Evolutionary conservation across 148 eudicot genomes (phyloP).

Genomic region (Gaultheria prostrata): DNA sequence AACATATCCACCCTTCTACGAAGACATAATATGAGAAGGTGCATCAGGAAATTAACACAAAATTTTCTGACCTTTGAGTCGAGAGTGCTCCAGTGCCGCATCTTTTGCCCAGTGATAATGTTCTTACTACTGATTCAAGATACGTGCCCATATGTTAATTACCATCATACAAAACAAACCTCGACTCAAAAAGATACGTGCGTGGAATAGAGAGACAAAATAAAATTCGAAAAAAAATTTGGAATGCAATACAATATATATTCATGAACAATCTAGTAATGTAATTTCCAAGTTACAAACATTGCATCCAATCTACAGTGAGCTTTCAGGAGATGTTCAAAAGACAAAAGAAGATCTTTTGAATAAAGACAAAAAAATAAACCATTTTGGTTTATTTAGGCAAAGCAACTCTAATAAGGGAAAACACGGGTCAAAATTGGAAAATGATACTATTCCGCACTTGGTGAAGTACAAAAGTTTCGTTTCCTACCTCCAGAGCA

Average conservation of each 20-base stretch:
- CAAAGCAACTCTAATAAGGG: too few relatives aligned
- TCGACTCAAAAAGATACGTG: not conserved
- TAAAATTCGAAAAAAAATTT: not conserved
- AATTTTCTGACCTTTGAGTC: slow-evolving; percentile 45
- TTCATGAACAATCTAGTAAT: not conserved
- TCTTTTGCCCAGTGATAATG: slow-evolving; percentile 45
- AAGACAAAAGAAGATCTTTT: not conserved
- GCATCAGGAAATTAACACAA: too few relatives aligned
- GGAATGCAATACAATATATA: not conserved
- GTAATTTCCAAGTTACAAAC: not conserved
- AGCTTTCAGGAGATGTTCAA: not conserved
- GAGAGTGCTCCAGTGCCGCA: slow-evolving; percentile 46
- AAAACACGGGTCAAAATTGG: not conserved
- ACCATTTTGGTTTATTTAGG: too few relatives aligned
- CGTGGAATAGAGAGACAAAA: not conserved
- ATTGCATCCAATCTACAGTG: not conserved
- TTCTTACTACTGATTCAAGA: slow-evolving; percentile 33
- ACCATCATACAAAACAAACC: not conserved
- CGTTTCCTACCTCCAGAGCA: slow-evolving; percentile 47
- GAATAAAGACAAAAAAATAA: too few relatives aligned
- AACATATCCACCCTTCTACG: not conserved
- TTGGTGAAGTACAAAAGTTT: not conserved
- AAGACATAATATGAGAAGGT: not conserved
- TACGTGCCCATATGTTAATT: not conserved
- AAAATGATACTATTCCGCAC: not conserved